A percentile compares a stretch with the other conserved stretches of the same genome.
Evolutionary conservation across 208 protist genomes (phyloP).

Genomic region (Crithidia sp.): DNA sequence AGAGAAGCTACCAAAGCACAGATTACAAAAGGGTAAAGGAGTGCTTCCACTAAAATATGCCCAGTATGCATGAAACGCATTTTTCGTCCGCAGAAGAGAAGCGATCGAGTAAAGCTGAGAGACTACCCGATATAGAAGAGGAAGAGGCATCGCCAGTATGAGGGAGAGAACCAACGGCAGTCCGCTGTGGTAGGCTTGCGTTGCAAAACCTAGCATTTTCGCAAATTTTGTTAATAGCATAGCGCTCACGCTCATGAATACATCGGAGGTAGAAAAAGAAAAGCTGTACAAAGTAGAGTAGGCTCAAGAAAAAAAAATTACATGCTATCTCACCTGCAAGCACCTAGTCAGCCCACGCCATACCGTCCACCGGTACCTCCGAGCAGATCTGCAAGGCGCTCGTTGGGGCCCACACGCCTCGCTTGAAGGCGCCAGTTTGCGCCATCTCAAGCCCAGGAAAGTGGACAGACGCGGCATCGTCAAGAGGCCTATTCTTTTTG

Average conservation of each 20-base stretch:
- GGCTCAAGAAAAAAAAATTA: neutral
- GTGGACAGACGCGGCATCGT: slow-evolving; percentile 78
- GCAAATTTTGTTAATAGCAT: no score
- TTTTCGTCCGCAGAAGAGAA: no score
- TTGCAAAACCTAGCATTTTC: no score
- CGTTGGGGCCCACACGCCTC: slow-evolving; percentile 78
- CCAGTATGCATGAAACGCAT: no score
- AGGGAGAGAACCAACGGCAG: no score
- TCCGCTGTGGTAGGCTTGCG: no score
- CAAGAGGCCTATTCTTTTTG: slow-evolving; percentile 82
- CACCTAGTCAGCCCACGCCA: slow-evolving; percentile 34
- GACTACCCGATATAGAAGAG: no score
- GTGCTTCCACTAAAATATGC: no score
- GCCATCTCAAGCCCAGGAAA: slow-evolving; percentile 72
- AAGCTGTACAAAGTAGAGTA: neutral
- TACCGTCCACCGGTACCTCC: slow-evolving; percentile 44
- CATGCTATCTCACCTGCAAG: neutral
- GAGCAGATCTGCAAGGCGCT: slow-evolving; percentile 66
- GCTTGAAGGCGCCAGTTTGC: slow-evolving; percentile 73
- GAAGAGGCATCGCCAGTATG: no score
- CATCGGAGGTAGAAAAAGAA: neutral
- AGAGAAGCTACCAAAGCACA: no score
- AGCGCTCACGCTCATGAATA: neutral
- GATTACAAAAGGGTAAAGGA: no score
- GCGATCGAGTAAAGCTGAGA: no score